Evolutionary conservation across 2,329 filamentous ascomycete species (phyloP), one percentile per base, ranked within the genome.

Genomic region (Xylariaceae sp.): DNA sequence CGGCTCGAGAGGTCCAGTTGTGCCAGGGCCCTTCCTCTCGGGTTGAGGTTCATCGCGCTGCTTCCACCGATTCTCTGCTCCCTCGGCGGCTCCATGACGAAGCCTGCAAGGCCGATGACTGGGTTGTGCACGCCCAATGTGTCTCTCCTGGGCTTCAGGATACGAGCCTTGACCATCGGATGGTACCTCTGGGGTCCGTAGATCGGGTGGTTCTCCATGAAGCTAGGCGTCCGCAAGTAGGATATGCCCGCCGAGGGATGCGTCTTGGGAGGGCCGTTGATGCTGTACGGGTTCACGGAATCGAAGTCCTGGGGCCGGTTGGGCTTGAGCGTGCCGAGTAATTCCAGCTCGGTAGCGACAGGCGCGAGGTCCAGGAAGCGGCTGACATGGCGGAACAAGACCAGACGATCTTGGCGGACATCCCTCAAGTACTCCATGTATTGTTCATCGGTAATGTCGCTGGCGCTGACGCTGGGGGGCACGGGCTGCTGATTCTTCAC

Each of bases 241-340:
- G 76, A 78, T 36, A 81, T 64, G 42, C 77, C 77, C 21, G 73
- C 78, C 11, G 77, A 81, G 3, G 78, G 78, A 48, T 81, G 77
- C 14, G 73, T 77, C 6, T 67, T 63, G 1, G 77, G 78, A n/a
- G 77, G 77, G 2, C 77, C 77, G 11, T 63, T 56, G 33, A 64
- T 63, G 9, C 70, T 67, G 46, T 76, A 79, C 1, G 71, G 71
- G 44, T 64, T 50, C 30, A 23, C 11, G 16, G 44, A 36, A 9
- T 38, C 24, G 18, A 59, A 56, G 7, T 61, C 52, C 7, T 50
- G 44, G n/a, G 33, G 16, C 30, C 48, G 52, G 3, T 48, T 24
- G n/a, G 27, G 9, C 38, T 52, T 44, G 27, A 54, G 53, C 26
- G 46, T 52, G 42, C 48, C 44, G 9, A 48, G 16, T 58, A 50